A percentile compares a stretch with the other conserved stretches of the same genome.
phyloP scores from a whole-genome alignment of 176 grass and related monocot genomes.

The Eremochloa ophiuroides region DNA sequence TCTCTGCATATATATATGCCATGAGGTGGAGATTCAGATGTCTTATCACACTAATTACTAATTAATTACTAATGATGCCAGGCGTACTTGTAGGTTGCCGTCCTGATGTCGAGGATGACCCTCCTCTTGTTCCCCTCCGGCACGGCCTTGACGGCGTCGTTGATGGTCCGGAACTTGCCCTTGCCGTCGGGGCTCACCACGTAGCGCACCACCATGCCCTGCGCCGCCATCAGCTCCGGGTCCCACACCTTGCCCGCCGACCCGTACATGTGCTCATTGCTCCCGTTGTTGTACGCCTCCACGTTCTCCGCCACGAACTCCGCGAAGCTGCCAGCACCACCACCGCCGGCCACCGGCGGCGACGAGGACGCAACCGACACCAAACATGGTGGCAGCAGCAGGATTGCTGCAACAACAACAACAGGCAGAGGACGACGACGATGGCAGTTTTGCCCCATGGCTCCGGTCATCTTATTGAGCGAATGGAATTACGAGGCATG shows the following conservation, averaged over 20 bases:
- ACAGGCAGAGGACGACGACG: background rate
- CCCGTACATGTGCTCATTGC: conserved; percentile 1
- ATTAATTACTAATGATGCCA: too few species aligned
- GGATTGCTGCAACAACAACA: background rate
- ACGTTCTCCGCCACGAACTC: conserved; percentile 35
- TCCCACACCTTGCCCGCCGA: conserved; percentile 16
- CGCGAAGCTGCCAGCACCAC: background rate
- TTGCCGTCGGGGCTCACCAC: conserved; percentile 41
- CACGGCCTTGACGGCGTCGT: conserved; percentile 31
- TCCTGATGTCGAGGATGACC: conserved; percentile 47
- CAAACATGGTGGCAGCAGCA: background rate
- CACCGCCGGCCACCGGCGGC: background rate
- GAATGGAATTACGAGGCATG: background rate
- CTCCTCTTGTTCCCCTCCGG: conserved; percentile 38
- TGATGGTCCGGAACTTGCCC: conserved; percentile 35
- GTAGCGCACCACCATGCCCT: conserved; percentile 24
- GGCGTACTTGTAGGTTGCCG: conserved; percentile 51
- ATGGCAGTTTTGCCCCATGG: background rate
- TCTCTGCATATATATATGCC: too few species aligned
- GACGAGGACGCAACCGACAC: background rate
- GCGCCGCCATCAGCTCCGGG: conserved; percentile 19
- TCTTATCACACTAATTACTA: too few species aligned
- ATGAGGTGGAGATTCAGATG: too few species aligned
- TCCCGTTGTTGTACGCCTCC: background rate
- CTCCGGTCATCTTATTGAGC: too few species aligned